Base-by-base conservation (phyloP, 192 early-diverging fungal genomes). In the Coemansia sp. region DNA sequence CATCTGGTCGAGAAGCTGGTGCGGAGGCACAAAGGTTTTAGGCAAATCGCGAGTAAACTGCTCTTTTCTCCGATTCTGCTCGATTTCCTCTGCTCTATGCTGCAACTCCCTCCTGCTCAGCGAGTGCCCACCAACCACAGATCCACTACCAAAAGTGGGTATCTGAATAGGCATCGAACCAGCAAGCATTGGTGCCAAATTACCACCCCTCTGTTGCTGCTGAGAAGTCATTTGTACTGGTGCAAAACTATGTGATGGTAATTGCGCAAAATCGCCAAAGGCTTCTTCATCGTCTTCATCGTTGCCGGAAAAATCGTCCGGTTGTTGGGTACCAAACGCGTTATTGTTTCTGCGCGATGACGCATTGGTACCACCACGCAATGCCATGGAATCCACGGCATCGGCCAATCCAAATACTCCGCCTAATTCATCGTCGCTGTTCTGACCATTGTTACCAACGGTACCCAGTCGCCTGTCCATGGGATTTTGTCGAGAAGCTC, bases 81-180 rank as follows among this genome's bases (percentile, higher is more conserved):
- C 72, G 8, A 20, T 36, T 22, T 83, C 80, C 56, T 77, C 80
- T 1, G 63, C 72, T 0, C 72, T 67, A 62, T 66, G 70, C 8
- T 68, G 41, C 32, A 63, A 33, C 53, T 77, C 75, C 17, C 75
- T 71, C 1, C 79, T 74, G 52, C 51, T 77, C 75, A 83, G 54
- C 51, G 69, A 71, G 33, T 57, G 57, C 0, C 66, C 72, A 6
- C 63, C 72, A 4, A 72, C 52, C 18, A 76, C 34, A 34, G 67
- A 64, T 33, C 62, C 51, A 37, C 71, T 57, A n/a, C 68, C 72
- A n/a, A 68, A 68, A 52, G 33, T 32, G 2, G 80, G 80, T 39
- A 83, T 83, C 75, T 83, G 71, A 41, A 74, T 74, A 9, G 80
- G 80, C 80, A 83, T 74, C 28, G 80, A 83, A 12, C 80, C 80